Percentiles rank a stretch among this genome's conserved stretches.
Evolutionary conservation across 768 basidiomycete species (phyloP).

Genomic region (Russula sp.): DNA sequence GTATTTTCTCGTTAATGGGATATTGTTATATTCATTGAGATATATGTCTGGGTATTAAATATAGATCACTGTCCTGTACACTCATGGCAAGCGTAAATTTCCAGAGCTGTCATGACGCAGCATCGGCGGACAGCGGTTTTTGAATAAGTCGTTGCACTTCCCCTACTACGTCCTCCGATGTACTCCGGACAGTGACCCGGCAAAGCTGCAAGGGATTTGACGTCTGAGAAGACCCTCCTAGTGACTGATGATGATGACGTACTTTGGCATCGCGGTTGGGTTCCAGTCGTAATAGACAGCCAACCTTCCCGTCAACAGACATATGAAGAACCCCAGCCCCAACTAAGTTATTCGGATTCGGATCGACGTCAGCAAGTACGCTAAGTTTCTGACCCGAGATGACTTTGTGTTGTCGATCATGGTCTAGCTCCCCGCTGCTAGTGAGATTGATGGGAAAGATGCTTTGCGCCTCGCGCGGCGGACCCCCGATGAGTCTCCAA

Average conservation of each 20-base stretch:
- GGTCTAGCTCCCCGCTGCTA: constrained; percentile 63
- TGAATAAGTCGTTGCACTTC: constrained; percentile 56
- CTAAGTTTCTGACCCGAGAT: constrained; percentile 74
- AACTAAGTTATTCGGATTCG: constrained; percentile 90
- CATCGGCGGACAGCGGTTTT: constrained; percentile 33
- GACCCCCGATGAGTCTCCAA: constrained; percentile 95
- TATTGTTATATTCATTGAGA: constrained; percentile 22
- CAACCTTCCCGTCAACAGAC: constrained; percentile 88
- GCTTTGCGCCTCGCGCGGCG: constrained; percentile 85
- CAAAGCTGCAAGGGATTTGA: constrained; percentile 54
- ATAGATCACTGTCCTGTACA: constrained; percentile 9
- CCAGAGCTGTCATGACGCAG: constrained; percentile 21
- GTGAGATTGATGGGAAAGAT: constrained; percentile 79
- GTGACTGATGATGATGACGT: constrained; percentile 24
- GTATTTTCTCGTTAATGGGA: background rate
- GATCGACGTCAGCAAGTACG: constrained; percentile 79
- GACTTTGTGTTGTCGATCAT: constrained; percentile 65
- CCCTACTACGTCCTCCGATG: constrained; percentile 81
- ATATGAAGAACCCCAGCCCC: constrained; percentile 96
- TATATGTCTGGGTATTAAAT: constrained; percentile 20
- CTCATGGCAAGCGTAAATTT: background rate
- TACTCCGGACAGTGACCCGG: constrained; percentile 89
- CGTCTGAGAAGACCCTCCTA: background rate
- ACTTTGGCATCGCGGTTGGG: constrained; percentile 97
- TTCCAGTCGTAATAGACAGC: constrained; percentile 87